Evolutionary conservation across 192 early-diverging fungal genomes (phyloP).

Genomic region (Entrophospora sp.): DNA sequence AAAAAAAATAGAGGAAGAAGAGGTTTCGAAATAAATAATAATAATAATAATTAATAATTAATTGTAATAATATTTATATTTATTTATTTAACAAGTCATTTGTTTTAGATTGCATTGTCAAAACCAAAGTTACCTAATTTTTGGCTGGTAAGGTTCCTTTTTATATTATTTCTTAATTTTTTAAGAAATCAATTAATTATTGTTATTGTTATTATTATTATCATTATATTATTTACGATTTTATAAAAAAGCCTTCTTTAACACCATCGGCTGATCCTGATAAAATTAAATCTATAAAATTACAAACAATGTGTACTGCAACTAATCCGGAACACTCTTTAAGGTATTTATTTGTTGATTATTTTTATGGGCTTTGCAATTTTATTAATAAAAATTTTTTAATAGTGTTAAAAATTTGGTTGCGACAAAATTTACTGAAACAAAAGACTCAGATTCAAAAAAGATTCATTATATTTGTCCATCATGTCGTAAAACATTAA

Average conservation of each 20-base stretch:
- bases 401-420: constrained; percentile 59
- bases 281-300: constrained; percentile 44
- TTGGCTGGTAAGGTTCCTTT: constrained; percentile 12
- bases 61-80: background rate
- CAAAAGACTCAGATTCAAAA: constrained; percentile 31
- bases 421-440: constrained; percentile 47
- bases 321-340: constrained; percentile 52
- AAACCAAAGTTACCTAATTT: constrained; percentile 36
- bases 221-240: background rate
- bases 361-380: too few relatives aligned
- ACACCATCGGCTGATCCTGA: constrained; percentile 54
- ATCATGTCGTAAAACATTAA: constrained; percentile 60
- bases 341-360: too few relatives aligned
- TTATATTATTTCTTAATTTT: background rate
- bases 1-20: constrained; percentile 25
- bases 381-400: background rate
- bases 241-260: constrained; percentile 50
- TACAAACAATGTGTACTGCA: constrained; percentile 56
- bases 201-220: too few relatives aligned
- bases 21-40: too few relatives aligned
- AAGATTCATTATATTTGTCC: constrained; percentile 48
- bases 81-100: background rate
- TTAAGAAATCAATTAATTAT: background rate
- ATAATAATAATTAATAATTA: background rate
- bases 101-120: constrained; percentile 19